Percentiles rank a stretch among this genome's conserved stretches.
Conservation (phyloP, 176 grass and related monocot species). For the Chrysopogon serrulatus region DNA sequence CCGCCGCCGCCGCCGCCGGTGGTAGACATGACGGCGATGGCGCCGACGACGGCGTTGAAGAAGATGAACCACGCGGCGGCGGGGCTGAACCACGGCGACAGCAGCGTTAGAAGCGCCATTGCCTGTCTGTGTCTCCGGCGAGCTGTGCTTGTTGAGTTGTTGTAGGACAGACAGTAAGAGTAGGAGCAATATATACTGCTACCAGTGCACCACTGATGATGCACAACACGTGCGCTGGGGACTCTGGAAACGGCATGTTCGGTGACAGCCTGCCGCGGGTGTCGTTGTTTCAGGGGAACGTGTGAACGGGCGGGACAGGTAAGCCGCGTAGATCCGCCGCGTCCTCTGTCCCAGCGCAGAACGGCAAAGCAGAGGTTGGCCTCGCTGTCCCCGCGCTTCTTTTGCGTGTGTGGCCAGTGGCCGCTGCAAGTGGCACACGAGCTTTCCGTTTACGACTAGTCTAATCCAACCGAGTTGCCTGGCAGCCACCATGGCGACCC, state of each 20-base stretch:
- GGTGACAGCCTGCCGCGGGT: background rate
- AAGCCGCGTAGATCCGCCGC: slow-evolving; percentile 1
- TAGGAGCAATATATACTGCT: background rate
- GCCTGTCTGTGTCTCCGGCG: no score
- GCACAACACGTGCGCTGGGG: no score
- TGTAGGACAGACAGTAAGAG: no score
- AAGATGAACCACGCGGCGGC: slow-evolving; percentile 29
- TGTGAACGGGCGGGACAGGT: slow-evolving; percentile 27
- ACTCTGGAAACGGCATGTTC: background rate
- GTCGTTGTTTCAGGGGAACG: no score
- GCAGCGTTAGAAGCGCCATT: background rate
- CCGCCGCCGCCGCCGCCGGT: background rate
- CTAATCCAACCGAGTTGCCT: background rate
- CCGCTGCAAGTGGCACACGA: background rate
- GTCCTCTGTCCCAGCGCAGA: background rate
- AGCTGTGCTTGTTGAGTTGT: background rate
- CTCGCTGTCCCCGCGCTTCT: background rate
- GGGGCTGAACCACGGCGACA: slow-evolving; percentile 24
- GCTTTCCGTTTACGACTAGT: background rate
- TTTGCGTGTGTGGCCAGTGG: background rate
- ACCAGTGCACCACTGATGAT: no score
- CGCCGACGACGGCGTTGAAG: slow-evolving; percentile 25
- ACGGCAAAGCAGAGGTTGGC: background rate
- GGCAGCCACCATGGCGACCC: background rate
- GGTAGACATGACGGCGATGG: slow-evolving; percentile 6